phyloP scores from a whole-genome alignment of 176 grass and related monocot species.

The Echinochloa phyllopogon region DNA sequence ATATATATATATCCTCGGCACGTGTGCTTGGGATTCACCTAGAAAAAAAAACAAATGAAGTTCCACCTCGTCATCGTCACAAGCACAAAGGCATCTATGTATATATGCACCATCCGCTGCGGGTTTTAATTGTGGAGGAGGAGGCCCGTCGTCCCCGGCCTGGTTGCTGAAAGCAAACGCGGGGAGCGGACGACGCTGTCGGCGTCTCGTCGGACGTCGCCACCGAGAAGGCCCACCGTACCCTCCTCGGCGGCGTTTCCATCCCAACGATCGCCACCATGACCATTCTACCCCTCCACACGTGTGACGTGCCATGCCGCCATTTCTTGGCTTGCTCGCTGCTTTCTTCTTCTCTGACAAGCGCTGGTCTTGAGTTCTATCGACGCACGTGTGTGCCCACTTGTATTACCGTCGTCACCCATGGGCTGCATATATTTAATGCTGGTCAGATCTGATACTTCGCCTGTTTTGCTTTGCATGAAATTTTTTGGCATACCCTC shows the following conservation, averaged over 20 bases:
- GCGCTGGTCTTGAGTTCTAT: background rate
- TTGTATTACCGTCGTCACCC: background rate
- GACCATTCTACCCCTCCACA: background rate
- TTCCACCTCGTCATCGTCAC: no score
- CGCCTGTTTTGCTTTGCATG: no score
- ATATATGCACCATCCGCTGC: no score
- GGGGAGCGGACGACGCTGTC: constrained; percentile 16
- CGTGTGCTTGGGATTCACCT: no score
- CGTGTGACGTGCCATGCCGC: background rate
- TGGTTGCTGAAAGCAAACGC: background rate
- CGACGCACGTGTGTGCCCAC: background rate
- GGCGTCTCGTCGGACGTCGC: background rate
- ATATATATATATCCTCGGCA: no score
- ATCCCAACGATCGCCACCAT: background rate
- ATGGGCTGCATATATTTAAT: no score
- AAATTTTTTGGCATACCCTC: no score
- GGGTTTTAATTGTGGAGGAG: constrained; percentile 6
- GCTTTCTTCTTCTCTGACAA: background rate
- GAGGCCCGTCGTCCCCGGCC: background rate
- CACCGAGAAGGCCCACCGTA: background rate
- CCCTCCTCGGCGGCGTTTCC: background rate
- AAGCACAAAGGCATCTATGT: no score
- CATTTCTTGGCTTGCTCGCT: no score
- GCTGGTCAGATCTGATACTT: no score
- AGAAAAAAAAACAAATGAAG: no score